Percentiles rank a stretch among this genome's conserved stretches.
Evolutionary conservation across 306 rosid species (phyloP).

Genomic region (Luffa acutangula): DNA sequence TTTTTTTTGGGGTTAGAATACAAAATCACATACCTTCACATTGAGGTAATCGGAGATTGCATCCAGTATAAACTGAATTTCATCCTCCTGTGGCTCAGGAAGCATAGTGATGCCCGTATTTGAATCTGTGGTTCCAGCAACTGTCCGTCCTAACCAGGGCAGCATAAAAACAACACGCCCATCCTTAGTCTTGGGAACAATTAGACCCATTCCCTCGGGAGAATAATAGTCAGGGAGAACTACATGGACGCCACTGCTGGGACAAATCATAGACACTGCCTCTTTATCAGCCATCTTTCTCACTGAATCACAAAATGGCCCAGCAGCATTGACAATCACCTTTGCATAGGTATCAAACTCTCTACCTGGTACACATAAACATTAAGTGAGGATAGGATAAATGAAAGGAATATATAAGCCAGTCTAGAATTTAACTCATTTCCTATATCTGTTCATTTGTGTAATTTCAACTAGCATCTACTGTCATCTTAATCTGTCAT

Average conservation of each 20-base stretch:
- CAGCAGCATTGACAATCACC: constrained; percentile 92
- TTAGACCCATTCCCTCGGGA: constrained; percentile 97
- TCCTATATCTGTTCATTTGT: neutral
- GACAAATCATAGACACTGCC: constrained; percentile 63
- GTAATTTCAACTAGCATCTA: neutral
- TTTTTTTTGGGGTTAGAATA: neutral
- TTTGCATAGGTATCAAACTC: constrained; percentile 93
- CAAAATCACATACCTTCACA: constrained; percentile 59
- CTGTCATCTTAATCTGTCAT: neutral
- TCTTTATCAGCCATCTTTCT: constrained; percentile 71
- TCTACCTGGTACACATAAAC: constrained; percentile 38
- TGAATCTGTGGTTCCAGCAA: constrained; percentile 99
- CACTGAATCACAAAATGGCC: constrained; percentile 90
- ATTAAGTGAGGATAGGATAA: constrained; percentile 22
- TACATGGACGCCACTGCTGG: constrained; percentile 95
- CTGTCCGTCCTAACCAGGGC: constrained; percentile 96
- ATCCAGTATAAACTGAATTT: constrained; percentile 86
- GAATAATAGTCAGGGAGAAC: constrained; percentile 98
- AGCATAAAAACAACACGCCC: constrained; percentile 98
- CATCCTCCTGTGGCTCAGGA: constrained; percentile 98
- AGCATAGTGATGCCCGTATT: constrained; percentile 61
- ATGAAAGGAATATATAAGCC: neutral
- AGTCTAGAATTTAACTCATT: neutral
- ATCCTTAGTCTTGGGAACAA: constrained; percentile 96
- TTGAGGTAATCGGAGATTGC: constrained; percentile 93